Percentiles rank a stretch among this genome's conserved stretches.
Conservation (phyloP, 345 rosid species). For the Zanthoxylum bungeanum region DNA sequence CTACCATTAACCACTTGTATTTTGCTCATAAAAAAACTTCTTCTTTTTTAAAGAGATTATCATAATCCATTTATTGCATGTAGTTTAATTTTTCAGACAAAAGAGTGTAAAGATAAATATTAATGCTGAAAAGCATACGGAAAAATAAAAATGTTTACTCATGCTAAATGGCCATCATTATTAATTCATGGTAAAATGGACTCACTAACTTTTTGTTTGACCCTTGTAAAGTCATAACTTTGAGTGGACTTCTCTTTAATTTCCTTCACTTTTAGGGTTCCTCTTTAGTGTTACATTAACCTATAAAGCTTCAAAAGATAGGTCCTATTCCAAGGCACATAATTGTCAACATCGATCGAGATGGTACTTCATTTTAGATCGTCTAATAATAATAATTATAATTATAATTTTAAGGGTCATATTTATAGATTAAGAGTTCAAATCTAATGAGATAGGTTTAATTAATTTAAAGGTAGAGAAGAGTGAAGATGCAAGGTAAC, state of each 20-base stretch:
- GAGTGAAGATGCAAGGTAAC: too few relatives aligned
- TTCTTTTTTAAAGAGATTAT: too few relatives aligned
- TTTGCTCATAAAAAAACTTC: accelerated
- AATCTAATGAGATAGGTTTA: too few relatives aligned
- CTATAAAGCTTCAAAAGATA: not conserved
- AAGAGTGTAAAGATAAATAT: too few relatives aligned
- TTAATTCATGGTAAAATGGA: not conserved
- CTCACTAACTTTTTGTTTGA: conserved; percentile 22
- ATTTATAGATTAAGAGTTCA: too few relatives aligned
- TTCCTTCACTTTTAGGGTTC: not conserved
- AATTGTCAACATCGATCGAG: conserved; percentile 1
- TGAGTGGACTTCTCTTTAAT: conserved; percentile 1
- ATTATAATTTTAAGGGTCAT: too few relatives aligned
- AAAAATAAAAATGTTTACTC: not conserved
- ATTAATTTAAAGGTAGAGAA: too few relatives aligned
- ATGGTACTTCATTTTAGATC: not conserved
- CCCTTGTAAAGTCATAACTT: conserved; percentile 14
- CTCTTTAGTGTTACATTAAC: not conserved
- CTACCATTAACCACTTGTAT: too few relatives aligned
- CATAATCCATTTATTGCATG: not conserved
- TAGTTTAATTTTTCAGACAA: not conserved
- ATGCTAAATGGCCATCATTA: not conserved
- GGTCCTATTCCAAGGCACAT: conserved; percentile 3
- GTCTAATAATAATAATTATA: too few relatives aligned
- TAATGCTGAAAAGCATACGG: not conserved